Conservation (phyloP, 257 asterid species). For the Rauvolfia tetraphylla region DNA sequence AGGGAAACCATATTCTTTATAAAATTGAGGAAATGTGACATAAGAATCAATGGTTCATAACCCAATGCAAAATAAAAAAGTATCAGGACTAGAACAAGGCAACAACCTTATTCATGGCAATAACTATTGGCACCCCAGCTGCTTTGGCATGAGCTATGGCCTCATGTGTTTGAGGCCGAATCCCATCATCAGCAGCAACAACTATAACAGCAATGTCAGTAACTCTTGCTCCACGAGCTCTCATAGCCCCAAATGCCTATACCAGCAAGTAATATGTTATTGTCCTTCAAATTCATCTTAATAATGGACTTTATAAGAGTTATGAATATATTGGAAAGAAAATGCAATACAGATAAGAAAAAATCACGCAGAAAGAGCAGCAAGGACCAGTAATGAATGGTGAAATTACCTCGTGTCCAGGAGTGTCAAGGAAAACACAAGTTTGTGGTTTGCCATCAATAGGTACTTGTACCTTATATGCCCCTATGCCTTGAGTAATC, state of each 20-base stretch:
- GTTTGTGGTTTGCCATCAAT: slow-evolving; percentile 75
- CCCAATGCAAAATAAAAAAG: background rate
- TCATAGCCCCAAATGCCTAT: slow-evolving; percentile 98
- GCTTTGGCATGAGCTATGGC: slow-evolving; percentile 99
- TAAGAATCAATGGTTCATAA: background rate
- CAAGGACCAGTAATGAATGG: slow-evolving; percentile 2
- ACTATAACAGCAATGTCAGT: slow-evolving; percentile 94
- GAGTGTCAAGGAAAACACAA: slow-evolving; percentile 97
- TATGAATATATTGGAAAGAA: background rate
- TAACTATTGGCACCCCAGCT: slow-evolving; percentile 84
- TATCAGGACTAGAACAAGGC: slow-evolving; percentile 6
- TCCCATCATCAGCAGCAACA: slow-evolving; percentile 99
- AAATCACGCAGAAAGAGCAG: slow-evolving; percentile 1
- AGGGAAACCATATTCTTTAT: slow-evolving; percentile 9
- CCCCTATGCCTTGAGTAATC: slow-evolving; percentile 98
- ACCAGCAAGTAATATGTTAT: slow-evolving; percentile 2
- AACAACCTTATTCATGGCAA: slow-evolving; percentile 97
- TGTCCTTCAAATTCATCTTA: background rate
- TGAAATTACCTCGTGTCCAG: slow-evolving; percentile 91
- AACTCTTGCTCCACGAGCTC: slow-evolving; percentile 99
- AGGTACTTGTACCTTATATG: slow-evolving; percentile 89
- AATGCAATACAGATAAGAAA: background rate
- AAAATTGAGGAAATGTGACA: slow-evolving; percentile 5
- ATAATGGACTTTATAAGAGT: background rate
- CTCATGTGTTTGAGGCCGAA: slow-evolving; percentile 91